Evolutionary conservation across 139 green algal genomes (phyloP), one percentile per base, ranked within the genome.

Genomic region (Zygnema cylindricum): DNA sequence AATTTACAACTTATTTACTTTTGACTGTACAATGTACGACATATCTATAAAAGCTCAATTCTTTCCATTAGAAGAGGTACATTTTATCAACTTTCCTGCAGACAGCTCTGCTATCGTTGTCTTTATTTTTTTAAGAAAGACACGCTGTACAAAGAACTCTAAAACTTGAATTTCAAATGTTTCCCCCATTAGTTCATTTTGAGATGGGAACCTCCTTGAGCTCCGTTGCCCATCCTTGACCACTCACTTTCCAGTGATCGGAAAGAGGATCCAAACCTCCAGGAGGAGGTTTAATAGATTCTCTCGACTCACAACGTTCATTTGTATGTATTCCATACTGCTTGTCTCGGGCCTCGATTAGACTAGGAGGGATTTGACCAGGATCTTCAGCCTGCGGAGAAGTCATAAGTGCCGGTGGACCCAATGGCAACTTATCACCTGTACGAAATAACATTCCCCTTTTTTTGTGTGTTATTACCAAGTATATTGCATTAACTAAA

Each of bases 391-490:
- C 86, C 39, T 91, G 86, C 21, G 86, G 86, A 30, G 86, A 91
- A 2, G 82, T 21, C 86, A 91, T 91, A 22, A 91, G 71, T 2
- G 79, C 81, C 1, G 86, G 86, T 23, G 81, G 63, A 22, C 86
- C 86, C 22, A 91, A 42, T 39, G 86, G 86, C n/a, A 91, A 75
- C 1, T 32, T 84, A 69, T 91, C 81, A 3, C 81, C 81, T 84
- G 77, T 7, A 84, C 11, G 49, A 63, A 63, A 16, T 16, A 7
- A 63, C 7, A 63, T 63, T 16, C 49, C 49, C 49, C 49, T 25
- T 63, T 63, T 16, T 7, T 63, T 25, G 7, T 16, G 7, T 25
- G 7, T 16, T 7, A 63, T 16, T 63, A 16, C 49, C 49, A 63
- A 63, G 49, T 63, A 63, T 73, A 73, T 30, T n/a, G n/a, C n/a